phyloP scores from a whole-genome alignment of 768 basidiomycete genomes.

The Lentinus tigrinus region DNA sequence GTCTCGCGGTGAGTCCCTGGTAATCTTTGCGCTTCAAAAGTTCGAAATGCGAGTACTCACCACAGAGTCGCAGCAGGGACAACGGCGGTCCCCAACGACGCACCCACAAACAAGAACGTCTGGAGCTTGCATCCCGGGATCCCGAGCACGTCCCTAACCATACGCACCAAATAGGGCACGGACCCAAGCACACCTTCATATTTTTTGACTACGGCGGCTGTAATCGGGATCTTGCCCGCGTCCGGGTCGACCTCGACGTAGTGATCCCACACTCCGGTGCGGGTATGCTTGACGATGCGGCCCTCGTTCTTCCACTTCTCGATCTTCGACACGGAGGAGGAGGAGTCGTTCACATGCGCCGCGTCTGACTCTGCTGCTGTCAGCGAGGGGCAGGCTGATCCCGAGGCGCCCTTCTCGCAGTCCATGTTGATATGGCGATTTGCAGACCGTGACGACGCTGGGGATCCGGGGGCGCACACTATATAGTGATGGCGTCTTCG shows the following conservation, averaged over 20 bases:
- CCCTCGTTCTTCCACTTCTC: neutral
- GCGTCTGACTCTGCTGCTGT: too few relatives aligned
- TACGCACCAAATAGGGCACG: conserved; percentile 57
- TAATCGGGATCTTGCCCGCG: neutral
- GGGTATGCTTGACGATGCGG: conserved; percentile 48
- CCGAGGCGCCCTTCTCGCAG: too few relatives aligned
- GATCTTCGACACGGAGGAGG: too few relatives aligned
- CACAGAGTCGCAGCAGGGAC: conserved; percentile 48
- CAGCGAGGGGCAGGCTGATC: too few relatives aligned
- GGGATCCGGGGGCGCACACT: too few relatives aligned
- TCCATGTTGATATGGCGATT: too few relatives aligned
- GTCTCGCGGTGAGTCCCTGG: too few relatives aligned
- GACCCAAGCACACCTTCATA: conserved; percentile 44
- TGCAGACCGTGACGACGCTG: too few relatives aligned
- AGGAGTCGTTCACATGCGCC: too few relatives aligned
- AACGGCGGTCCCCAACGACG: conserved; percentile 46
- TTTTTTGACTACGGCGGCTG: conserved; percentile 40
- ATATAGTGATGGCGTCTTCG: too few relatives aligned
- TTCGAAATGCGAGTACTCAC: too few relatives aligned
- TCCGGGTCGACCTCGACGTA: conserved; percentile 53
- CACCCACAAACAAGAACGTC: conserved; percentile 42
- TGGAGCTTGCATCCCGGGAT: conserved; percentile 50
- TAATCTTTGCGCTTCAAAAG: too few relatives aligned
- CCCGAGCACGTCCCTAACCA: conserved; percentile 57
- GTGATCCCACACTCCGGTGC: conserved; percentile 71